Conservation (phyloP, 441 rosid genomes). For the Jatropha multifida region DNA sequence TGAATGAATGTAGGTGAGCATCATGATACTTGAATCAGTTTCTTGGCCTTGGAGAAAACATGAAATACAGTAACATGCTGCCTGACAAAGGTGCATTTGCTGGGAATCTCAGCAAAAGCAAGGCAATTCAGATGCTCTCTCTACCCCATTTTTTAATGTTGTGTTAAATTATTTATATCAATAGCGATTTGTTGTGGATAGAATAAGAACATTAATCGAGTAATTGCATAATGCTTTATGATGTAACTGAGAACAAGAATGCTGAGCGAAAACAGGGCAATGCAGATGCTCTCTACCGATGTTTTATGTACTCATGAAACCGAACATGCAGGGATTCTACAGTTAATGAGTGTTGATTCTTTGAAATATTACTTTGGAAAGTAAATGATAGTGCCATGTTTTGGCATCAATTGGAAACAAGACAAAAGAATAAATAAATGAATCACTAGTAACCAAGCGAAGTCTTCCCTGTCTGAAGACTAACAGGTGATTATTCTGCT, state of each 20-base stretch:
- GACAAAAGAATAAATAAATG: neutral
- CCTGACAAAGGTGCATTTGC: neutral
- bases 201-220: slow-evolving; percentile 1
- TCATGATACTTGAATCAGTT: neutral
- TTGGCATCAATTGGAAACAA: neutral
- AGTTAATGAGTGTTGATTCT: neutral
- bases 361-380: neutral
- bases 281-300: neutral
- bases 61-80: neutral
- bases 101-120: neutral
- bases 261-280: neutral
- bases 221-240: neutral
- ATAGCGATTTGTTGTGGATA: neutral
- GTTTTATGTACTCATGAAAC: neutral
- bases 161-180: neutral
- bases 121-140: too few relatives aligned
- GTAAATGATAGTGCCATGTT: neutral
- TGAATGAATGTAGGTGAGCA: slow-evolving; percentile 35
- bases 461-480: neutral
- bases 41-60: slow-evolving; percentile 5
- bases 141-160: neutral
- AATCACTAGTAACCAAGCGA: neutral
- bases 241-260: neutral
- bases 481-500: neutral
- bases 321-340: neutral